phyloP scores from a whole-genome alignment of 2,329 filamentous ascomycete species.

The Exophiala bonariae region DNA sequence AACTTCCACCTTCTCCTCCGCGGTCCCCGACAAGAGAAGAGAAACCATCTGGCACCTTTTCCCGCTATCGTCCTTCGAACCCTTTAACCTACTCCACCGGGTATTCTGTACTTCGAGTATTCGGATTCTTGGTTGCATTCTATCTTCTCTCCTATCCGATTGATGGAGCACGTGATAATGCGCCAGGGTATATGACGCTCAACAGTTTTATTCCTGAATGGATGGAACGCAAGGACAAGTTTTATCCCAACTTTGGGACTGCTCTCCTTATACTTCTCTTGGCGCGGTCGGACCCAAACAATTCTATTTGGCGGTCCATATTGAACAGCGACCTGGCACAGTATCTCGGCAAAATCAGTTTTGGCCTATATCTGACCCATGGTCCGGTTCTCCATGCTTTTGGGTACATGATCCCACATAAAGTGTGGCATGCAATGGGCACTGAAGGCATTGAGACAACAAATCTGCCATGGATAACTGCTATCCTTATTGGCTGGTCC shows the following conservation, averaged over 20 bases:
- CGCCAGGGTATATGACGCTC: conserved; percentile 45
- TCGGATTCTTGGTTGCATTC: conserved; percentile 42
- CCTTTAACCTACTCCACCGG: not conserved
- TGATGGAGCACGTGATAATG: conserved; percentile 35
- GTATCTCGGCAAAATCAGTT: conserved; percentile 50
- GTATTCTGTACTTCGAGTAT: conserved; percentile 1
- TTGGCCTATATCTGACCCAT: conserved; percentile 50
- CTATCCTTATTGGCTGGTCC: conserved; percentile 41
- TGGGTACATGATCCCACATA: conserved; percentile 39
- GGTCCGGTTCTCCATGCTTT: conserved; percentile 44
- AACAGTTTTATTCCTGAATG: conserved; percentile 38
- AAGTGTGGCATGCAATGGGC: conserved; percentile 37
- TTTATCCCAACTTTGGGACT: conserved; percentile 44
- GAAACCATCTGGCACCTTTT: conserved; percentile 19
- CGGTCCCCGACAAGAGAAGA: conserved; percentile 19
- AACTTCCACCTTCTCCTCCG: conserved; percentile 20
- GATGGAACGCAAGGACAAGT: conserved; percentile 33
- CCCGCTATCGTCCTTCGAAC: conserved; percentile 6
- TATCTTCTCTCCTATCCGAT: conserved; percentile 46
- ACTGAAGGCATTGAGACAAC: conserved; percentile 33
- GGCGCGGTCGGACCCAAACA: conserved; percentile 41
- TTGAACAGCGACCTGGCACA: conserved; percentile 43
- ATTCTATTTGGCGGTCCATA: conserved; percentile 35
- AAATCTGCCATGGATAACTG: conserved; percentile 39
- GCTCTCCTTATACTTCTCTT: conserved; percentile 44